phyloP scores from a whole-genome alignment of 1,284 basidiomycete species.

The Puccinia horiana region DNA sequence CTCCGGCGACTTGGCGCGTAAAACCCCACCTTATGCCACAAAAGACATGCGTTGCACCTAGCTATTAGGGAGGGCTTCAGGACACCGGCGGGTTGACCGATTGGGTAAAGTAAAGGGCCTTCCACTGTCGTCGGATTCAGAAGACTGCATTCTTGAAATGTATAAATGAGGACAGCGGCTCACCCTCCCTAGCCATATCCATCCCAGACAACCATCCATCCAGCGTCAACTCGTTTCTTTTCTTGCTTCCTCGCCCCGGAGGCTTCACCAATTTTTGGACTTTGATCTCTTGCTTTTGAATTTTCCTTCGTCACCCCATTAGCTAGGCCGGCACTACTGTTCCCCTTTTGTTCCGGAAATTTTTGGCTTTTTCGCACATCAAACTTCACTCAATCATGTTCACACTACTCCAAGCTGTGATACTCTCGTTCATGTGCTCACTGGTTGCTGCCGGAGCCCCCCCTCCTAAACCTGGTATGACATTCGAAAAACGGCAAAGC shows the following conservation, averaged over 20 bases:
- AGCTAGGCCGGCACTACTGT: neutral
- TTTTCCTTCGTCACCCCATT: neutral
- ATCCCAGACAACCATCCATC: neutral
- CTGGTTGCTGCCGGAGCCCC: neutral
- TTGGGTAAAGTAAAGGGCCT: no score
- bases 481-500: neutral
- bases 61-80: neutral
- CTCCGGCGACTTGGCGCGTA: neutral
- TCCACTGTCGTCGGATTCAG: neutral
- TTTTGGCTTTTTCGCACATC: neutral
- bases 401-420: neutral
- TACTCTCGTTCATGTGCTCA: neutral
- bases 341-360: neutral
- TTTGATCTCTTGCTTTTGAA: neutral
- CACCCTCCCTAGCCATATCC: no score
- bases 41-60: neutral
- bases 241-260: neutral
- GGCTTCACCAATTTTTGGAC: neutral
- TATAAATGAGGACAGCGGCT: neutral
- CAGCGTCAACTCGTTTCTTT: neutral
- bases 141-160: neutral
- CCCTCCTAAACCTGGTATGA: neutral
- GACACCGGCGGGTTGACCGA: neutral
- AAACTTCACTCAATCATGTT: neutral
- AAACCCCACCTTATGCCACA: neutral